phyloP scores from a whole-genome alignment of 768 basidiomycete species.

The Mrakia hoshinonis region DNA sequence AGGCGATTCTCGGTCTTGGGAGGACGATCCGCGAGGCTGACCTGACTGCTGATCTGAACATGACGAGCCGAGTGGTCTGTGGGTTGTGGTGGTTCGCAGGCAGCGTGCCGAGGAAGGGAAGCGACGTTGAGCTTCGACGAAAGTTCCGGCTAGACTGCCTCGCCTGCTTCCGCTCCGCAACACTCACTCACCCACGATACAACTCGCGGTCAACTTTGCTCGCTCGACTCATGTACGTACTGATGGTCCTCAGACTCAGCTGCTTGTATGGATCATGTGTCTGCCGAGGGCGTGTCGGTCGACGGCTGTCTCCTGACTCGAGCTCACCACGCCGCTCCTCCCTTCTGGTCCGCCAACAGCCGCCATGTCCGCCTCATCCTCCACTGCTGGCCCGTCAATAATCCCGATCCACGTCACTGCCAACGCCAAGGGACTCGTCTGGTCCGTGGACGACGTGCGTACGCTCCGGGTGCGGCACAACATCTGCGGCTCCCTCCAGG shows the following conservation, averaged over 20 bases:
- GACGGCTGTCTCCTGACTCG: neutral
- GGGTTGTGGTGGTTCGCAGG: neutral
- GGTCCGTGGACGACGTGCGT: conserved; percentile 53
- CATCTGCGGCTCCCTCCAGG: conserved; percentile 74
- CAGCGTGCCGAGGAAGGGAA: neutral
- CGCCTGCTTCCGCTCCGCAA: neutral
- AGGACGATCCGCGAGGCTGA: neutral
- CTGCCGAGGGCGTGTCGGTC: too few relatives aligned
- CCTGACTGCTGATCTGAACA: neutral
- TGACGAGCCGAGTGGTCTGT: neutral
- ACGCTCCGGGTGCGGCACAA: conserved; percentile 67
- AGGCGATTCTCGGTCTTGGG: neutral
- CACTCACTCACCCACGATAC: neutral
- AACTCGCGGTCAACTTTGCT: too few relatives aligned
- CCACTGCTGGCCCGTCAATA: neutral
- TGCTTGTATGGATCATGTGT: too few relatives aligned
- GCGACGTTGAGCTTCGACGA: neutral
- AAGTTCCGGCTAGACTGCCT: neutral
- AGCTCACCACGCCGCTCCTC: neutral
- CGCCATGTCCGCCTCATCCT: conserved; percentile 3
- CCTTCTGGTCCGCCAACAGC: neutral
- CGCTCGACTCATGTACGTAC: too few relatives aligned
- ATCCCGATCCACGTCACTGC: conserved; percentile 25
- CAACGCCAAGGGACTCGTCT: conserved; percentile 20
- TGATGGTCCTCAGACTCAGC: too few relatives aligned